phyloP scores from a whole-genome alignment of 1,284 basidiomycete genomes.

The Austroboletus novae-zelandiae region DNA sequence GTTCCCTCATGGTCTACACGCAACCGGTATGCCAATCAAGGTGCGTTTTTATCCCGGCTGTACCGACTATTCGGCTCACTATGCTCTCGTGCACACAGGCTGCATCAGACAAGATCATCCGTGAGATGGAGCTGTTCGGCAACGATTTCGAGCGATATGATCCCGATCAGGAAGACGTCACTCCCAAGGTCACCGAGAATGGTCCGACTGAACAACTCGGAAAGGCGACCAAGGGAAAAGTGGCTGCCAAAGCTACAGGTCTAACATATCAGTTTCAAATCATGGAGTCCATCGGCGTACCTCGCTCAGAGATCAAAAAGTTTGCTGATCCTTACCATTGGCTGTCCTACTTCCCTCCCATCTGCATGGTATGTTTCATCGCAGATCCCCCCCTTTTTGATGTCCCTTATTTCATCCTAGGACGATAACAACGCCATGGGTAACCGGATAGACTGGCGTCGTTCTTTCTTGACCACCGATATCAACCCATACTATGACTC shows the following conservation, averaged over 20 bases:
- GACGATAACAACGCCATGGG: conserved; percentile 86
- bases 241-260: conserved; percentile 91
- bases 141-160: conserved; percentile 81
- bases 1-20: conserved; percentile 96
- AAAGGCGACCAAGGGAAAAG: conserved; percentile 97
- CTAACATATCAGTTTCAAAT: conserved; percentile 99
- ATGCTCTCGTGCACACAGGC: conserved; percentile 48
- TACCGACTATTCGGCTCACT: neutral
- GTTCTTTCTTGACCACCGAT: conserved; percentile 93
- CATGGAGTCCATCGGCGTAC: conserved; percentile 91
- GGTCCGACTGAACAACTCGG: conserved; percentile 49
- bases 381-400: neutral
- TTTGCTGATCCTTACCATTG: conserved; percentile 94
- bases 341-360: conserved; percentile 95
- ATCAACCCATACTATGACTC: conserved; percentile 97
- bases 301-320: conserved; percentile 88
- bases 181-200: conserved; percentile 38
- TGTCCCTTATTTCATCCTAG: conserved; percentile 38
- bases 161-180: conserved; percentile 49
- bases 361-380: conserved; percentile 67
- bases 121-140: conserved; percentile 97
- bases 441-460: conserved; percentile 96
- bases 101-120: conserved; percentile 94
- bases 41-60: conserved; percentile 44
- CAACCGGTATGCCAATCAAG: conserved; percentile 99